Evolutionary conservation across 1,139 yeast genomes (phyloP), one percentile per base, ranked within the genome.

Genomic region (Arxiozyma bovina): DNA sequence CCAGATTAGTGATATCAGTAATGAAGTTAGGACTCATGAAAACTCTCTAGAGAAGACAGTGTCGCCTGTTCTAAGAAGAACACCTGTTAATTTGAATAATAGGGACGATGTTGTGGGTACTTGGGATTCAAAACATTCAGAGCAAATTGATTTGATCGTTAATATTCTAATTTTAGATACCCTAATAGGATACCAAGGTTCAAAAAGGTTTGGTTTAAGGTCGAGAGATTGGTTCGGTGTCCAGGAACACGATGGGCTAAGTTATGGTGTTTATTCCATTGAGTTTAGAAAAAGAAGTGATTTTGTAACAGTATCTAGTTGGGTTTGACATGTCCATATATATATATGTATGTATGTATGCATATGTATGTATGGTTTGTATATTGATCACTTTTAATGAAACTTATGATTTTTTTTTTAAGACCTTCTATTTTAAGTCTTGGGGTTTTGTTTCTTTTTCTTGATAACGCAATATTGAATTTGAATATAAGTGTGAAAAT

Each of bases 101-200:
- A 53, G 49, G 0, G 63, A 67, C 48, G 65, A 68, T 53, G 67
- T 73, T 18, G 45, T 52, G 1, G 74, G 72, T 46, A 23, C 30
- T 17, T 50, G 21, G 30, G 43, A 46, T 18, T 2, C 9, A 3
- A 21, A 34, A 3, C 48, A 34, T n/a, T 5, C 27, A 17, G 43
- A 18, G 6, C 45, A 48, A 5, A 70, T 56, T 17, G 95, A 88
- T 66, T 70, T 90, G 45, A 75, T 87, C 20, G 93, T 85, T 9
- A 85, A 88, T 11, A 57, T 93, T 8, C 67, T 87, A 21, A 67
- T 91, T 23, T 73, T 91, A 52, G 98, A 98, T 0, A 73, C 81
- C 2, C 73, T 91, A 54, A 75, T 76, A 15, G 61, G 66, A 49
- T 91, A 91, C 64, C 69, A 71, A 25, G 93, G 96, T 1, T 74